Evolutionary conservation across 1,139 yeast species (phyloP), one percentile per base, ranked within the genome.

Genomic region (Blastobotrys raffinosifermentans): DNA sequence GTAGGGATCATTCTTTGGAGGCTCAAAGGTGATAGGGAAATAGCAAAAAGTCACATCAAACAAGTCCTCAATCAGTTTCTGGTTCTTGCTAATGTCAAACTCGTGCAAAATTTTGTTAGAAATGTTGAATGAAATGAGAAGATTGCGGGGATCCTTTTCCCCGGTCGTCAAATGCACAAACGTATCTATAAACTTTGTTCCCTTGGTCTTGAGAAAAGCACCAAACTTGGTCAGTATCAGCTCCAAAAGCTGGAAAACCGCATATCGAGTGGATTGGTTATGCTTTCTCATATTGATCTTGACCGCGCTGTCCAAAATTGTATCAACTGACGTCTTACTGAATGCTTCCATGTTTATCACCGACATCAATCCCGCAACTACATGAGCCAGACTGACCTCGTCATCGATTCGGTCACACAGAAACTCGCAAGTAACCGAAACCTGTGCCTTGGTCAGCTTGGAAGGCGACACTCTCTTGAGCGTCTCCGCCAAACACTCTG

Each of bases 1-100:
- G 57, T 87, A 86, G 0, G 96, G 95, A 58, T 89, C 96, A 55
- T 84, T 80, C 41, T 82, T 77, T 1, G 97, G 96, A 1, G 98
- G 96, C 43, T 79, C 80, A 62, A 93, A 93, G 1, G 96, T 83
- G 37, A 93, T 89, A 3, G 99, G 99, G 63, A 89, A 93, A 63
- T 93, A 93, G 59, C 98, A 91, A 57, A 91, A 91, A 27, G 87
- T 71, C 25, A 84, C 77, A 56, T 93, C 98, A 55, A 89, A 91
- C 41, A 91, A 60, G 19, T 84, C 86, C 44, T 79, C 80, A 19
- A 67, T 60, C 38, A 50, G 60, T 2, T 60, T 53, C 0, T 45
- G 40, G 8, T 45, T 43, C 5, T 16, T 39, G 13, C 31, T 30
- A 2, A 21, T 31, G 3, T 40, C 65, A 32, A 82, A 69, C 7